Evolutionary conservation across 345 rosid species (phyloP).

Genomic region (Arabis hirsuta): DNA sequence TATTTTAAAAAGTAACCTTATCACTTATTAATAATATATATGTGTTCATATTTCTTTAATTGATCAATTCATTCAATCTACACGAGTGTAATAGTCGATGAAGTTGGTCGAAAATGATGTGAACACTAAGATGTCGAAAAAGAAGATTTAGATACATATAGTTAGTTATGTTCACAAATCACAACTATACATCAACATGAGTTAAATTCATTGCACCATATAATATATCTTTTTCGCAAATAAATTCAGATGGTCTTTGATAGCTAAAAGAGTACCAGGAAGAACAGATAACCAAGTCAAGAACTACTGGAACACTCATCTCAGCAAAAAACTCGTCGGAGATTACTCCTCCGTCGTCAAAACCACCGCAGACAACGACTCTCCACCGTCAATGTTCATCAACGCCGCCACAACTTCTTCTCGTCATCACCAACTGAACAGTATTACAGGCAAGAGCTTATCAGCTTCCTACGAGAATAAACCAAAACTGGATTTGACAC

Average conservation of each 20-base stretch:
- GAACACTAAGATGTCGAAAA: too few relatives aligned
- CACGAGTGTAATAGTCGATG: too few relatives aligned
- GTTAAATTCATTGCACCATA: too few relatives aligned
- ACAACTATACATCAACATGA: too few relatives aligned
- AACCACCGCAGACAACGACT: slow-evolving; percentile 23
- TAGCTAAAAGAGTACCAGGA: slow-evolving; percentile 63
- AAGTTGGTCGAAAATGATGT: too few relatives aligned
- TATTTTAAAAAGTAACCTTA: too few relatives aligned
- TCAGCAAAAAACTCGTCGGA: slow-evolving; percentile 50
- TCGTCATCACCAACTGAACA: slow-evolving; percentile 61
- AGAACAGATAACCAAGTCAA: slow-evolving; percentile 71
- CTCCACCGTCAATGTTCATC: slow-evolving; percentile 40
- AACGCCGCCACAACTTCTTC: slow-evolving; percentile 59
- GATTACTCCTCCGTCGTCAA: slow-evolving; percentile 18
- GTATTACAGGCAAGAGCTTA: slow-evolving; percentile 28
- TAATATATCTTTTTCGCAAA: not conserved
- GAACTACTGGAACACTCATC: slow-evolving; percentile 61
- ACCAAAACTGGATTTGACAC: slow-evolving; percentile 7
- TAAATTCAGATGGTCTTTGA: slow-evolving; percentile 60
- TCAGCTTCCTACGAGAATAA: slow-evolving; percentile 7
- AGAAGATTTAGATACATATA: too few relatives aligned
- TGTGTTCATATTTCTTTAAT: too few relatives aligned
- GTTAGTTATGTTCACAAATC: too few relatives aligned
- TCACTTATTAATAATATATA: too few relatives aligned
- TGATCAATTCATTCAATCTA: too few relatives aligned